These are phyloP conservation scores for Rhizoctonia solani DNA, from an alignment of 1,284 basidiomycete species.

Conservation along the genomic window DNA sequence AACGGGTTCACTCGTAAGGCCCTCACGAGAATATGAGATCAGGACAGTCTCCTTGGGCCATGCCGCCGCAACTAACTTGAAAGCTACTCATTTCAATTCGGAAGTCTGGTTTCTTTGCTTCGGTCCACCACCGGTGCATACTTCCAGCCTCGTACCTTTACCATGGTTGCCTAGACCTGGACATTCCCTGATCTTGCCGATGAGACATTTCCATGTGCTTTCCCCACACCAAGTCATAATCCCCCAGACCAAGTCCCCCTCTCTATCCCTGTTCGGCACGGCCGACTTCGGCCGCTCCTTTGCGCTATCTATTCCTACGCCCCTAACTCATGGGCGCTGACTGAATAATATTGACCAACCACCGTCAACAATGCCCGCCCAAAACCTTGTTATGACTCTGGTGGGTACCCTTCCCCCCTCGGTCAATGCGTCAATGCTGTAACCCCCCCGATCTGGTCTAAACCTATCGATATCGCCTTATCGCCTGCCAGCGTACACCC, in stretches of 20 bases:
- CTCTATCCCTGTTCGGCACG: background rate
- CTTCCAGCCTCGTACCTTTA: background rate
- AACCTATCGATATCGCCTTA: conserved; percentile 24
- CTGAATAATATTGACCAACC: too few relatives aligned
- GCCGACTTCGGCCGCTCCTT: background rate
- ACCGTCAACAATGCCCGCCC: background rate
- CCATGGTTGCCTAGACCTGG: conserved; percentile 7
- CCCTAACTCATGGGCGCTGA: too few relatives aligned
- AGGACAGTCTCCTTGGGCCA: background rate
- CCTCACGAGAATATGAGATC: conserved; percentile 26
- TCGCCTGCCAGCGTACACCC: background rate
- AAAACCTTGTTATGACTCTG: background rate
- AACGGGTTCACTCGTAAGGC: too few relatives aligned
- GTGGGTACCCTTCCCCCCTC: too few relatives aligned
- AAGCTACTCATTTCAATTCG: background rate
- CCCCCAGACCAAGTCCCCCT: background rate
- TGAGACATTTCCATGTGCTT: conserved; percentile 27
- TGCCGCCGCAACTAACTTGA: background rate
- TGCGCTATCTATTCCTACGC: background rate
- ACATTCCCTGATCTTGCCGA: conserved; percentile 31
- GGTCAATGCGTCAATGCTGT: too few relatives aligned
- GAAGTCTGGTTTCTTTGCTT: background rate
- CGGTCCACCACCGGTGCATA: conserved; percentile 7
- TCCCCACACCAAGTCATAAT: too few relatives aligned
- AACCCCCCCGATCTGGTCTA: background rate